Evolutionary conservation across 768 basidiomycete species (phyloP).

Genomic region (Tylopilus sp.): DNA sequence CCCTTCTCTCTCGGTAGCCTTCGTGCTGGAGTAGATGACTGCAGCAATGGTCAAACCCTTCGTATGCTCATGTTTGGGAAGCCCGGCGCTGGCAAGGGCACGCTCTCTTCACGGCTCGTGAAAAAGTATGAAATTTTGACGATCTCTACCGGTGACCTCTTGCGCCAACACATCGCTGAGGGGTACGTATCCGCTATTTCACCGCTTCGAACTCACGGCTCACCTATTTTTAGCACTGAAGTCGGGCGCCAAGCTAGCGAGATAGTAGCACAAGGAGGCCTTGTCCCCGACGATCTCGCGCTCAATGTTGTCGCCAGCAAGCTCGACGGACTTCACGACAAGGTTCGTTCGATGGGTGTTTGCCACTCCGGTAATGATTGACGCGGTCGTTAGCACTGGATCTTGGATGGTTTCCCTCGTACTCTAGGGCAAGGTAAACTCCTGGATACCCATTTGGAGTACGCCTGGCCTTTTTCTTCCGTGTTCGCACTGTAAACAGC

Average conservation of each 20-base stretch:
- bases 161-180: conserved; percentile 80
- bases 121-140: conserved; percentile 77
- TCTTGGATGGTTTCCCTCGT: conserved; percentile 90
- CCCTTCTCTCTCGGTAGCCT: conserved; percentile 50
- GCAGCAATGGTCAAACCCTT: conserved; percentile 27
- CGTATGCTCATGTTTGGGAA: conserved; percentile 60
- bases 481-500: background rate
- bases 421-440: conserved; percentile 81
- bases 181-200: conserved; percentile 18
- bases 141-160: conserved; percentile 80
- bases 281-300: conserved; percentile 79
- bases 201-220: background rate
- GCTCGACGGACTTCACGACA: conserved; percentile 61
- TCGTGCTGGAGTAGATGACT: conserved; percentile 28
- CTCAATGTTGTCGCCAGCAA: conserved; percentile 72
- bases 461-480: conserved; percentile 18
- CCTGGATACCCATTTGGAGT: conserved; percentile 75
- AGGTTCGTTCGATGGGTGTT: conserved; percentile 39
- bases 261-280: conserved; percentile 74
- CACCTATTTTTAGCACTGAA: conserved; percentile 46
- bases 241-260: conserved; percentile 72
- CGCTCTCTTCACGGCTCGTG: conserved; percentile 69
- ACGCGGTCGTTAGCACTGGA: conserved; percentile 64
- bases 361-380: background rate
- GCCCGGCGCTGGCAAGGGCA: conserved; percentile 81